phyloP scores from a whole-genome alignment of 345 rosid species.

The Brassica cretica region DNA sequence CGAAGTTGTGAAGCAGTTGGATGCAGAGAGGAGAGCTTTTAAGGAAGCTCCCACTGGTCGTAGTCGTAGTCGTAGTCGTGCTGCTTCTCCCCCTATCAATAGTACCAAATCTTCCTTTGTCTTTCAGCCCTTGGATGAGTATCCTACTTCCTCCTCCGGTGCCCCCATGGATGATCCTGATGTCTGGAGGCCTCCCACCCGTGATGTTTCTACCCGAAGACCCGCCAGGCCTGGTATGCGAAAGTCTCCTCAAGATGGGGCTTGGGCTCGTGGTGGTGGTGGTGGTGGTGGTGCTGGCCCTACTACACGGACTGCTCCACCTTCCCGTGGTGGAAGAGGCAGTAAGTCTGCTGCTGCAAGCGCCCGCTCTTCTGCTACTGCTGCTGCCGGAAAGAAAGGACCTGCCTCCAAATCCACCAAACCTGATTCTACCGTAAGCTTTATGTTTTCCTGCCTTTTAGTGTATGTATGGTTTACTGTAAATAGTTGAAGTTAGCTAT shows the following conservation, averaged over 20 bases:
- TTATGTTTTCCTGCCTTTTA: neutral
- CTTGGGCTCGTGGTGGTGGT: conserved; percentile 72
- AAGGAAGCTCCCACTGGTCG: conserved; percentile 78
- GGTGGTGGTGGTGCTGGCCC: conserved; percentile 36
- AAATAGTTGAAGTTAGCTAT: neutral
- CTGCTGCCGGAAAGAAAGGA: conserved; percentile 70
- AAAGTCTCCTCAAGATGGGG: conserved; percentile 91
- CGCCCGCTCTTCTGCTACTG: conserved; percentile 60
- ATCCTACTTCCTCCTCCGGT: conserved; percentile 74
- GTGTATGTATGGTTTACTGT: neutral
- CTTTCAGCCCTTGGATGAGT: conserved; percentile 97
- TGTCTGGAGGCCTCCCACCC: conserved; percentile 99
- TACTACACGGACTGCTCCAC: conserved; percentile 52
- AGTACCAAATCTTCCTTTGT: conserved; percentile 81
- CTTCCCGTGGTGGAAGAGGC: conserved; percentile 76
- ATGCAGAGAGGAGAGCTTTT: conserved; percentile 88
- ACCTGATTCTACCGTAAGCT: conserved; percentile 70
- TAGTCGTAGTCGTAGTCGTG: conserved; percentile 58
- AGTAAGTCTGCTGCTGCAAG: conserved; percentile 63
- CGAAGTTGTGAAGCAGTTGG: conserved; percentile 89
- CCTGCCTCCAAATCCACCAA: conserved; percentile 70
- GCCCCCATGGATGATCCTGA: conserved; percentile 94
- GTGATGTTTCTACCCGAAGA: conserved; percentile 73
- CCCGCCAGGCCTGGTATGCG: conserved; percentile 72
- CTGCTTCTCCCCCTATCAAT: conserved; percentile 85